Percentiles rank a stretch among this genome's conserved stretches.
Evolutionary conservation across 352 stramenopile genomes (phyloP).

Genomic region (Pilasporangium apinafurcum): DNA sequence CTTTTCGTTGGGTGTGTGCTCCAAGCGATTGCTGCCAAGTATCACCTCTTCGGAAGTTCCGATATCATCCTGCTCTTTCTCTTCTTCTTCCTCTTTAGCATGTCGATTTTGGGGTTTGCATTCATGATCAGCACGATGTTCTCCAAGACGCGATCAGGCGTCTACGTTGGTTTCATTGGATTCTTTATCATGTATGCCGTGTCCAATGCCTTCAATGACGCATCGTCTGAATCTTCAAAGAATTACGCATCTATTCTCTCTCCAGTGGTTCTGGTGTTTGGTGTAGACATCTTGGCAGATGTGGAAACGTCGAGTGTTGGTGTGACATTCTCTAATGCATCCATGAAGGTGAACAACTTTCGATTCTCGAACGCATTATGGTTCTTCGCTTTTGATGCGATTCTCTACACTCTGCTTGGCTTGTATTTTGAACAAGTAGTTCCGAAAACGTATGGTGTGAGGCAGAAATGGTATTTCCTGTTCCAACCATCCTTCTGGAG

Average conservation of each 20-base stretch:
- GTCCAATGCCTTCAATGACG: constrained; percentile 22
- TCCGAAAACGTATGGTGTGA: constrained; percentile 87
- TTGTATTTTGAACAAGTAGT: constrained; percentile 92
- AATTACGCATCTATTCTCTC: constrained; percentile 43
- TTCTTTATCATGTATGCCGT: constrained; percentile 87
- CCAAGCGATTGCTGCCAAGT: constrained; percentile 33
- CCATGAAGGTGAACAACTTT: constrained; percentile 38
- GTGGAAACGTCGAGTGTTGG: constrained; percentile 39
- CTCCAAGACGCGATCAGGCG: constrained; percentile 42
- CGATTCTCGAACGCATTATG: constrained; percentile 45
- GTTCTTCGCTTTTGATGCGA: constrained; percentile 83
- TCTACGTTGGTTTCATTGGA: constrained; percentile 13
- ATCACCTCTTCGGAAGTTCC: constrained; percentile 31
- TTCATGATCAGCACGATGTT: constrained; percentile 78
- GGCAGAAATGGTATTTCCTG: constrained; percentile 91
- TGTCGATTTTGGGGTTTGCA: constrained; percentile 39
- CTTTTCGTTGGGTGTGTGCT: constrained; percentile 55
- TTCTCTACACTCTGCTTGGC: constrained; percentile 86
- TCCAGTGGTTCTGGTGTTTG: constrained; percentile 55
- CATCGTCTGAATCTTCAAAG: constrained; percentile 21
- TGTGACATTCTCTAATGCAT: constrained; percentile 37
- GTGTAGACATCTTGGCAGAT: constrained; percentile 44
- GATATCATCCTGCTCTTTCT: constrained; percentile 12
- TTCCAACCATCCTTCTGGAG: constrained; percentile 84
- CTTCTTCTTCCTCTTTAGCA: constrained; percentile 65